Percentiles rank a stretch among this genome's conserved stretches.
phyloP scores from a whole-genome alignment of 169 alveolate species.

The Cystoisospora suis region DNA sequence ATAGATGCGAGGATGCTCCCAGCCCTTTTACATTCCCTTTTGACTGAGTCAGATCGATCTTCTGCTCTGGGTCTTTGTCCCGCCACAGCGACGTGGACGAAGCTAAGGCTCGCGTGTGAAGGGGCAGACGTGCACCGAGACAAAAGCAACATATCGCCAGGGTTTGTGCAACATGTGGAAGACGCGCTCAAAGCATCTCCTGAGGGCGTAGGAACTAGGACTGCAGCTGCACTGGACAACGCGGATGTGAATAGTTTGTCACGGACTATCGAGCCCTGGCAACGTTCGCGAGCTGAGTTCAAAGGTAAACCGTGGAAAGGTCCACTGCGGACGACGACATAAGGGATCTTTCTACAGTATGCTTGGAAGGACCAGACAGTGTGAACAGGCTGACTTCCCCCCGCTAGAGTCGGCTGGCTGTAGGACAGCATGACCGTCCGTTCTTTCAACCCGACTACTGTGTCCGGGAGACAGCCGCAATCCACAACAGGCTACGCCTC shows the following conservation, averaged over 20 bases:
- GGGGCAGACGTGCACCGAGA: neutral
- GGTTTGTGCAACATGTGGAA: conserved; percentile 14
- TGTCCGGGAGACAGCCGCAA: neutral
- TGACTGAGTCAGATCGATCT: neutral
- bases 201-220: neutral
- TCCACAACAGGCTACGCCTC: no score
- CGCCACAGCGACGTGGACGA: conserved; percentile 9
- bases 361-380: neutral
- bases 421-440: no score
- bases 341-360: neutral
- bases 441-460: no score
- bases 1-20: neutral
- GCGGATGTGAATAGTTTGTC: neutral
- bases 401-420: no score
- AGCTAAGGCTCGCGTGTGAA: neutral
- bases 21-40: neutral
- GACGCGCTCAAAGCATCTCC: neutral
- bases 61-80: neutral
- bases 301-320: neutral
- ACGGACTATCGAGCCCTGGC: conserved; percentile 3
- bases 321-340: neutral
- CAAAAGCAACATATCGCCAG: neutral
- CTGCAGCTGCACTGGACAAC: neutral
- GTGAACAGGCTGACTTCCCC: neutral
- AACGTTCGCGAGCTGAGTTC: conserved; percentile 9